Base-by-base conservation (phyloP, 23 red algal genomes). In the Gracilaria domingensis region DNA sequence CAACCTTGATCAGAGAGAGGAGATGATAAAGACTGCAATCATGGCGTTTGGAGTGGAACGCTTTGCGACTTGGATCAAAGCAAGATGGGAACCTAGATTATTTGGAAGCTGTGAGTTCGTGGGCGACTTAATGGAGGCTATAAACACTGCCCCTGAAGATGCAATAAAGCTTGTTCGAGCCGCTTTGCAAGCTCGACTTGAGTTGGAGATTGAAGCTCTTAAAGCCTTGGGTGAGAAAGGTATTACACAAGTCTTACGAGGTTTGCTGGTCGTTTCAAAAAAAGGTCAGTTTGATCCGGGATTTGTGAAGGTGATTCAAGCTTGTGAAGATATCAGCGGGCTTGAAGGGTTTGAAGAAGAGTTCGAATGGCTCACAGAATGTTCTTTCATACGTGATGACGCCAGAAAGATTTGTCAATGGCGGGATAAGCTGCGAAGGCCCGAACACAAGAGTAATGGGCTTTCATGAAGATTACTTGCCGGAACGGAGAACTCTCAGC, bases 31-130 rank as follows among this genome's bases (percentile, higher is more conserved):
- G 42, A n/a, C 38, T 12, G 72, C 11, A 30, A 6, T 77, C n/a
- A 14, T 50, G 5, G 30, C n/a, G 23, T 77, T 77, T 50, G 72
- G 72, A 34, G 45, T 50, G 16, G 45, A 77, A 48, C 72, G 72
- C 11, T 77, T 77, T 77, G 72, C 72, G 29, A 51, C 30, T 7
- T 77, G 72, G 72, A 77, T 77, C 4, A 45, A 51, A 30, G 72
- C 72, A 50, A 48, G 72, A 25, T 77, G 72, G 72, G 72, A 77
- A 77, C 72, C 72, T 49, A 77, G 72, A 50, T 14, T 50, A 20
- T 30, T 4, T 45, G 72, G 50, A 51, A 77, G 72, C 26, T 77
- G 72, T 77, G 72, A 50, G n/a, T 30, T 49, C 26, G 42, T 77
- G 23, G 72, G 72, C 23, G 45, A 77, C 23, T 45, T 77, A 26